These are phyloP conservation scores for Odonthalia washingtoniensis DNA, from an alignment of 31 red algal genomes.

Conservation along the genomic window DNA sequence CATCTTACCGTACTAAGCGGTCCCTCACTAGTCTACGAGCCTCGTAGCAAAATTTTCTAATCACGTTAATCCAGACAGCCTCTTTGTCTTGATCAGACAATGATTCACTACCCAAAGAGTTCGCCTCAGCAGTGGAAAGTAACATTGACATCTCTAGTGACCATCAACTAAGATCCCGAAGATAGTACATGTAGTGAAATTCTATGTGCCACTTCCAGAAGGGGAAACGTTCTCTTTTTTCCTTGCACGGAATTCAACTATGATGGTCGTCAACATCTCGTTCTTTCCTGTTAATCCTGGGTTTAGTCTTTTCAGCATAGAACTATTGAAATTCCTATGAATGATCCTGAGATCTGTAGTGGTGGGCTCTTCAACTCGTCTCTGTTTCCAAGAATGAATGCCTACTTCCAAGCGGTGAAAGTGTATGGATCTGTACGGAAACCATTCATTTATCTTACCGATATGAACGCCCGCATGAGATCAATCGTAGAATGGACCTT, in stretches of 20 bases:
- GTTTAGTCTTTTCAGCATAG: conserved; percentile 42
- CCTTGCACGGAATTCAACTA: conserved; percentile 61
- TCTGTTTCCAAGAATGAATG: no score
- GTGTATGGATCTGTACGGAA: no score
- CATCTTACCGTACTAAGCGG: conserved; percentile 48
- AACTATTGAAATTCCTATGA: conserved; percentile 61
- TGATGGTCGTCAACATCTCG: no score
- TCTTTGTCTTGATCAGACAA: background rate
- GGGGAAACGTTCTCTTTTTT: conserved; percentile 71
- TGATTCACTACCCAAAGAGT: background rate
- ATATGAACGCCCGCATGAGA: no score
- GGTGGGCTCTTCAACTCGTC: conserved; percentile 71
- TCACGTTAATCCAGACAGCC: conserved; percentile 61
- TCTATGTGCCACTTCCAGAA: conserved; percentile 28
- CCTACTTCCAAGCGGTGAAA: no score
- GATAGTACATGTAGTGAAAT: conserved; percentile 90
- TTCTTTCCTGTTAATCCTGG: conserved; percentile 13
- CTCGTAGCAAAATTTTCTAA: conserved; percentile 74
- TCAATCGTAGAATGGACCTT: no score
- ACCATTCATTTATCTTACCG: no score
- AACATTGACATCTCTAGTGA: conserved; percentile 63
- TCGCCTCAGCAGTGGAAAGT: background rate
- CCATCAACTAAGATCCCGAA: conserved; percentile 84
- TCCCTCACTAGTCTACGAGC: conserved; percentile 73
- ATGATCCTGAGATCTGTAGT: conserved; percentile 66